Conservation (phyloP, 2,329 filamentous ascomycete species). For the Fusarium tuaranense region DNA sequence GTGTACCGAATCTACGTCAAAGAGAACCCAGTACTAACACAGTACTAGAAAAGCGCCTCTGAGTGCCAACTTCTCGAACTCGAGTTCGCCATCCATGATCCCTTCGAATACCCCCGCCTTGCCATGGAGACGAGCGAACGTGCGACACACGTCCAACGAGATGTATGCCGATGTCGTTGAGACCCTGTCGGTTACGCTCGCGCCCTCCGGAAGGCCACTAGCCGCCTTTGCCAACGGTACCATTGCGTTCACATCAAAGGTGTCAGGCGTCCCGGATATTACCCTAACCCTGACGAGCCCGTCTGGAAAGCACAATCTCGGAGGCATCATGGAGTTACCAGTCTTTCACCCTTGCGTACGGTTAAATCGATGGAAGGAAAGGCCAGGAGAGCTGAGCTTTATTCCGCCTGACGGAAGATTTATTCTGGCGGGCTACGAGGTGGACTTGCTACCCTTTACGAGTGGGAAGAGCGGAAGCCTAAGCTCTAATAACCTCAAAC, state of each 20-base stretch:
- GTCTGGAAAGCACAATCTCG: conserved; percentile 82
- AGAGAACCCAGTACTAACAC: conserved; percentile 17
- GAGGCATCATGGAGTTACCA: conserved; percentile 82
- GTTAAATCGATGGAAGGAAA: conserved; percentile 88
- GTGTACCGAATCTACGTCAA: conserved; percentile 20
- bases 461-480: conserved; percentile 66
- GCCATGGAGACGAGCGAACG: conserved; percentile 91
- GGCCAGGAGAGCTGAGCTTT: conserved; percentile 93
- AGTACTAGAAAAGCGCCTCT: conserved; percentile 55
- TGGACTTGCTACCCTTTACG: conserved; percentile 84
- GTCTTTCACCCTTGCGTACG: conserved; percentile 97
- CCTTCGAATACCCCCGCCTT: conserved; percentile 67
- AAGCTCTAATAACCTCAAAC: conserved; percentile 74
- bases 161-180: conserved; percentile 97
- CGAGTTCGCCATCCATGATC: conserved; percentile 55
- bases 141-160: conserved; percentile 96
- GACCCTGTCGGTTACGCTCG: conserved; percentile 86
- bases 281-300: conserved; percentile 82
- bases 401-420: conserved; percentile 95
- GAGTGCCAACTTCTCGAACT: conserved; percentile 52
- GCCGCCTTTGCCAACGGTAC: conserved; percentile 91
- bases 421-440: conserved; percentile 92
- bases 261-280: conserved; percentile 95
- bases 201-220: conserved; percentile 88
- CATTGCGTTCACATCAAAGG: conserved; percentile 94